Conservation (phyloP, 768 basidiomycete genomes). For the Leccinum truebloodii region DNA sequence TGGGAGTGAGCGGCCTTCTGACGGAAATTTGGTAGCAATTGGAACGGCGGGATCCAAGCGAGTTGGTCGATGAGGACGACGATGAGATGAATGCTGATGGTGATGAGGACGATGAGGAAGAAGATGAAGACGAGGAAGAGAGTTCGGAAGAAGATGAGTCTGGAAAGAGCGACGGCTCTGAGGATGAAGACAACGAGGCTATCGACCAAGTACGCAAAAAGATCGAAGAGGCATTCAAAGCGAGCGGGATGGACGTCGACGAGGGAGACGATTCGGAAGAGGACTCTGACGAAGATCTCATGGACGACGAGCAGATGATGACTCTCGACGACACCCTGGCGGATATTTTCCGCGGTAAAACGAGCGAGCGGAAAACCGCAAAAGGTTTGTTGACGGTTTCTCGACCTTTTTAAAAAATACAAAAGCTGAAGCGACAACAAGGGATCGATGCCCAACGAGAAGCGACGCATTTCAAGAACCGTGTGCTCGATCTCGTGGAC, state of each 20-base stretch:
- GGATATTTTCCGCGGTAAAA: constrained; percentile 74
- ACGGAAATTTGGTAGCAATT: constrained; percentile 65
- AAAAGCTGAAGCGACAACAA: constrained; percentile 24
- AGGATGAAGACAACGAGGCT: constrained; percentile 51
- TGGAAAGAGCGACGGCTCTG: constrained; percentile 39
- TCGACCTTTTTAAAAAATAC: not conserved
- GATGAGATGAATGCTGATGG: constrained; percentile 43
- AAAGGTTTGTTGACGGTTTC: constrained; percentile 54
- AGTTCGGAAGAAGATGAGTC: constrained; percentile 34
- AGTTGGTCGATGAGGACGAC: constrained; percentile 46
- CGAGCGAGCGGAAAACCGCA: constrained; percentile 56
- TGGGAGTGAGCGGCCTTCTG: not conserved
- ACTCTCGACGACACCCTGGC: constrained; percentile 92
- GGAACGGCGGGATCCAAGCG: constrained; percentile 64
- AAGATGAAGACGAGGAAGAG: constrained; percentile 38
- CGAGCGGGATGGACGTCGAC: constrained; percentile 57
- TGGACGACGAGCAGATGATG: constrained; percentile 99
- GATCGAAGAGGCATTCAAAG: constrained; percentile 61
- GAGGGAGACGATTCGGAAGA: constrained; percentile 52
- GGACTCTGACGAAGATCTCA: constrained; percentile 59
- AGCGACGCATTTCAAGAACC: constrained; percentile 94
- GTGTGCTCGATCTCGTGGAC: constrained; percentile 93
- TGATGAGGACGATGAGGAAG: constrained; percentile 38
- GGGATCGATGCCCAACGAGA: constrained; percentile 76
- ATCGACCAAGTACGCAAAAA: constrained; percentile 60